Evolutionary conservation across 345 rosid species (phyloP).

Genomic region (Viola odorata): DNA sequence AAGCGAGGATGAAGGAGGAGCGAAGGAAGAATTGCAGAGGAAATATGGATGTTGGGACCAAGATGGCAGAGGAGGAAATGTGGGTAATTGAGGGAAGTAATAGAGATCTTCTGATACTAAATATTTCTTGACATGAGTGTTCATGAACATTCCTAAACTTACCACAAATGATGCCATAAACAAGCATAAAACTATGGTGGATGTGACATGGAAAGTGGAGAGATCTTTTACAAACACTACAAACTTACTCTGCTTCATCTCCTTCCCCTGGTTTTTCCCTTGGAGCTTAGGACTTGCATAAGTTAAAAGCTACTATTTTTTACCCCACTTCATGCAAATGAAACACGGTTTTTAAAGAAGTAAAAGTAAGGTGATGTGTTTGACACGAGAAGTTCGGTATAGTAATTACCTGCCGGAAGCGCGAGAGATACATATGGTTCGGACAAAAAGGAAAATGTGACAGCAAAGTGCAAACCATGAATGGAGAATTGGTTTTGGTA

Average conservation of each 20-base stretch:
- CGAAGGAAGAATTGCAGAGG: constrained; percentile 10
- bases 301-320: not conserved
- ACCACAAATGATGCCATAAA: constrained; percentile 18
- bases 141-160: constrained; percentile 18
- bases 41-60: constrained; percentile 3
- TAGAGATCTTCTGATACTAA: constrained; percentile 13
- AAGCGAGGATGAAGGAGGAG: constrained; percentile 2
- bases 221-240: constrained; percentile 16
- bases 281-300: not conserved
- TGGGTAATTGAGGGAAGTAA: constrained; percentile 9
- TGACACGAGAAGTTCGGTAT: not conserved
- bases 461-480: no score
- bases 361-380: not conserved
- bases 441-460: no score
- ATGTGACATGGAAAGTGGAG: constrained; percentile 4
- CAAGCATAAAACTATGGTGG: constrained; percentile 14
- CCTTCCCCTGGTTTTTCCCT: no score
- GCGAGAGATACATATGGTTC: no score
- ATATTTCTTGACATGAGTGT: constrained; percentile 11
- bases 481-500: no score
- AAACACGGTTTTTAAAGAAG: not conserved
- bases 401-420: not conserved
- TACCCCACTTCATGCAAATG: not conserved
- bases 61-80: not conserved
- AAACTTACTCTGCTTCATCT: constrained; percentile 16